A percentile compares a stretch with the other conserved stretches of the same genome.
Evolutionary conservation across 2,329 filamentous ascomycete genomes (phyloP).

Genomic region (Cercospora sp.): DNA sequence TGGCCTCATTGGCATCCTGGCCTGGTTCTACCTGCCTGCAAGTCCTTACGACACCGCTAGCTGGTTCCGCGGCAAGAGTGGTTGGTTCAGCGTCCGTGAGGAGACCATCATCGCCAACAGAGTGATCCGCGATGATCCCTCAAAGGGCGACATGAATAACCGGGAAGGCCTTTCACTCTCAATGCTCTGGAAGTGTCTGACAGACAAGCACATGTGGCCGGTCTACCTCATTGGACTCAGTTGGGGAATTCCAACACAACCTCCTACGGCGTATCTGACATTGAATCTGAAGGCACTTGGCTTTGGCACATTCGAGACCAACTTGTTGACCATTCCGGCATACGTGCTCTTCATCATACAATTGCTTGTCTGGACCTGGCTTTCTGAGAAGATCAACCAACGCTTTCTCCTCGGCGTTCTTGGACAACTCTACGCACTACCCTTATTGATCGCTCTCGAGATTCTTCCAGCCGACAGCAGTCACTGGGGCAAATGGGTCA

Average conservation of each 20-base stretch:
- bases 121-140: constrained; percentile 62
- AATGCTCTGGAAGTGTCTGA: constrained; percentile 53
- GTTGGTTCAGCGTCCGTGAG: constrained; percentile 63
- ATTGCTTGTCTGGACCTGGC: constrained; percentile 51
- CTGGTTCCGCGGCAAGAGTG: constrained; percentile 55
- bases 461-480: constrained; percentile 38
- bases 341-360: constrained; percentile 54
- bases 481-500: constrained; percentile 41
- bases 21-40: constrained; percentile 56
- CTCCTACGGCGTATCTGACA: constrained; percentile 43
- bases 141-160: constrained; percentile 62
- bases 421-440: constrained; percentile 46
- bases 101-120: constrained; percentile 66
- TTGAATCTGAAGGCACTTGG: constrained; percentile 43
- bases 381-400: constrained; percentile 53
- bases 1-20: constrained; percentile 53
- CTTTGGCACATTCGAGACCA: constrained; percentile 46
- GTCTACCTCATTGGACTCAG: constrained; percentile 25
- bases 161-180: constrained; percentile 52
- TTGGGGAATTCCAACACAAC: constrained; percentile 37
- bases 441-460: constrained; percentile 43
- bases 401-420: constrained; percentile 52
- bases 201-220: constrained; percentile 22
- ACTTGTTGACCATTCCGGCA: constrained; percentile 45
- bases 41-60: constrained; percentile 65